Evolutionary conservation across 2,329 filamentous ascomycete genomes (phyloP), one percentile per base, ranked within the genome.

Genomic region (Penicillium fuscoglaucum): DNA sequence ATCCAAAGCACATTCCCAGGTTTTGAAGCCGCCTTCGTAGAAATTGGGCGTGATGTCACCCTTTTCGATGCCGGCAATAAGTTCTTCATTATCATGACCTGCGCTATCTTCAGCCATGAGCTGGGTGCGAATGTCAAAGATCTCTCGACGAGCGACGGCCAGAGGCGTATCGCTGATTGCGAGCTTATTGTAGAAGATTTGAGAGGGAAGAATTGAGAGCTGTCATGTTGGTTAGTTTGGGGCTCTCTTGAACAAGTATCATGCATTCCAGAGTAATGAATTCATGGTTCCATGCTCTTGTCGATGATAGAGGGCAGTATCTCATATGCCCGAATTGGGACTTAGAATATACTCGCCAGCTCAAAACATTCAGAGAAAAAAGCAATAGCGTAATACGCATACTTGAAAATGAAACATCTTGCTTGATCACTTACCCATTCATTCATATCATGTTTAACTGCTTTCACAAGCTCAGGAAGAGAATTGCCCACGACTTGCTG

Each of bases 1-100:
- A 65, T 88, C 85, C 43, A 86, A 63, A 12, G 84, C 82, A 70
- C 85, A 87, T 73, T 88, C 86, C 86, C 86, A 88, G 19, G 85
- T 88, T 68, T 88, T 88, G 75, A 87, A 87, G 6, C 86, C 86
- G 61, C 86, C 86, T 74, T 88, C 86, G 69, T 88, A 88, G 66
- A 88, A 76, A 60, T 84, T 82, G 28, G 83, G 81, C 45, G 80
- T 80, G 54, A 88, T 78, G 66, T 87, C 85, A 3, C 82, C 81
- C 54, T 82, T 76, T 52, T 81, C 79, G 4, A 86, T 76, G 9
- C 81, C 80, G 1, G 76, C 69, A 40, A 80, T 74, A 24, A 82
- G 70, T 37, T 72, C 69, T 39, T 80, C 77, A 55, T 79, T 79
- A 24, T 74, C 70, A 24, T 77, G 70, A 31, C 76, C 77, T 12